Percentiles rank a stretch among this genome's conserved stretches.
phyloP scores from a whole-genome alignment of 1,284 basidiomycete species.

The Rugiboletus extremiorientalis region DNA sequence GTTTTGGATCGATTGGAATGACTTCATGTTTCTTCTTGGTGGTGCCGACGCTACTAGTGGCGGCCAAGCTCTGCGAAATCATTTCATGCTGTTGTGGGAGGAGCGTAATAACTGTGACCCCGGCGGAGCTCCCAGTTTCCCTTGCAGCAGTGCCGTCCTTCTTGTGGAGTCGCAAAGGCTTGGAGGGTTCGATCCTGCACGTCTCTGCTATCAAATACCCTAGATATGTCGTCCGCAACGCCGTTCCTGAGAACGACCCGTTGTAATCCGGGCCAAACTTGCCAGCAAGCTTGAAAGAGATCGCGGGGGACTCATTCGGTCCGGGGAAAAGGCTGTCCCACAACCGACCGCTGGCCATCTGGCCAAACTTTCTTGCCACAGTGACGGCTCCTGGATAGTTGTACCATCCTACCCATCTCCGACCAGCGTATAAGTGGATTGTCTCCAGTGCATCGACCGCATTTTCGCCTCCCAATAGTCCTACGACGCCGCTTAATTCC shows the following conservation, averaged over 20 bases:
- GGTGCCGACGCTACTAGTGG: background rate
- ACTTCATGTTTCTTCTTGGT: background rate
- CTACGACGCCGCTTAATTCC: slow-evolving; percentile 28
- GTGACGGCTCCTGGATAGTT: slow-evolving; percentile 33
- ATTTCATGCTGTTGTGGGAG: slow-evolving; percentile 3
- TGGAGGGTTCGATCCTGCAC: background rate
- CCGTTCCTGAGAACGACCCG: slow-evolving; percentile 28
- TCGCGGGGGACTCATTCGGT: slow-evolving; percentile 20
- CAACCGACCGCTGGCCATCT: slow-evolving; percentile 24
- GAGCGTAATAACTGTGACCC: slow-evolving; percentile 20
- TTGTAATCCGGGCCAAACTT: slow-evolving; percentile 24
- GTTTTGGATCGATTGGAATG: slow-evolving; percentile 10
- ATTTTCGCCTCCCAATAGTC: slow-evolving; percentile 31
- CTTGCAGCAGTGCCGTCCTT: slow-evolving; percentile 8
- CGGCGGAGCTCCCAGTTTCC: slow-evolving; percentile 15
- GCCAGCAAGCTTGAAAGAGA: slow-evolving; percentile 27
- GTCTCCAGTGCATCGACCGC: slow-evolving; percentile 33
- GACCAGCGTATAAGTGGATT: slow-evolving; percentile 29
- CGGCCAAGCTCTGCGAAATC: background rate
- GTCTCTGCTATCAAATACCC: slow-evolving; percentile 18
- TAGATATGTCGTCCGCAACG: slow-evolving; percentile 22
- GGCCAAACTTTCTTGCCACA: slow-evolving; percentile 31
- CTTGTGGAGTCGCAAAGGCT: slow-evolving; percentile 6
- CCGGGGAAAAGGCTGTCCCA: slow-evolving; percentile 35
- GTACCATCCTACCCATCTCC: slow-evolving; percentile 36